phyloP scores from a whole-genome alignment of 208 protist species.

The Strigomonas culicis region DNA sequence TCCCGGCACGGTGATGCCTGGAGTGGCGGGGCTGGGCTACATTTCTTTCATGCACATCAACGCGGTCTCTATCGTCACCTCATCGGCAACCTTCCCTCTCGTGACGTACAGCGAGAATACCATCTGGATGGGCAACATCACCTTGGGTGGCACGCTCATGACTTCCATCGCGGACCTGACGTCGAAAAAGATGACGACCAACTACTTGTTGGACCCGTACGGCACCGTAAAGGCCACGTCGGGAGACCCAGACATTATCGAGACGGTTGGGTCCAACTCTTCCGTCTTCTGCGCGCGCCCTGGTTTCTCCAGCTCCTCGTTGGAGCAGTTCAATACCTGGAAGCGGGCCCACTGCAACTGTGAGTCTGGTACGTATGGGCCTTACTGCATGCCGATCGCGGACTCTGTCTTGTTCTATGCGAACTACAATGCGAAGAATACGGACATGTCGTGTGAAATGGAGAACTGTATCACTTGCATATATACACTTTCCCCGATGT shows the following conservation, averaged over 20 bases:
- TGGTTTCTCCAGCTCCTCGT: not conserved
- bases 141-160: not conserved
- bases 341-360: not conserved
- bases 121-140: constrained; percentile 1
- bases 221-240: not conserved
- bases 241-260: not conserved
- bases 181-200: not conserved
- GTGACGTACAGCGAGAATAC: not conserved
- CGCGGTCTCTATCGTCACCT: not conserved
- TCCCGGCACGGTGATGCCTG: not conserved
- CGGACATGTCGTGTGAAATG: constrained; percentile 1
- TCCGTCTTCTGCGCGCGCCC: not conserved
- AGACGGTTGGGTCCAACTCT: not conserved
- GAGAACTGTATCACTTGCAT: not conserved
- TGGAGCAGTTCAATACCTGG: not conserved
- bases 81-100: not conserved
- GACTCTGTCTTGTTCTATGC: not conserved
- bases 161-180: too few species aligned
- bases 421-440: too few species aligned
- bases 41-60: constrained; percentile 5
- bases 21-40: not conserved
- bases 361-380: not conserved
- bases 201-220: not conserved
- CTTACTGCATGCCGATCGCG: constrained; percentile 1
- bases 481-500: too few species aligned